Evolutionary conservation across 495 filamentous ascomycete genomes (phyloP), one percentile per base, ranked within the genome.

Genomic region (Immersiella caudata): DNA sequence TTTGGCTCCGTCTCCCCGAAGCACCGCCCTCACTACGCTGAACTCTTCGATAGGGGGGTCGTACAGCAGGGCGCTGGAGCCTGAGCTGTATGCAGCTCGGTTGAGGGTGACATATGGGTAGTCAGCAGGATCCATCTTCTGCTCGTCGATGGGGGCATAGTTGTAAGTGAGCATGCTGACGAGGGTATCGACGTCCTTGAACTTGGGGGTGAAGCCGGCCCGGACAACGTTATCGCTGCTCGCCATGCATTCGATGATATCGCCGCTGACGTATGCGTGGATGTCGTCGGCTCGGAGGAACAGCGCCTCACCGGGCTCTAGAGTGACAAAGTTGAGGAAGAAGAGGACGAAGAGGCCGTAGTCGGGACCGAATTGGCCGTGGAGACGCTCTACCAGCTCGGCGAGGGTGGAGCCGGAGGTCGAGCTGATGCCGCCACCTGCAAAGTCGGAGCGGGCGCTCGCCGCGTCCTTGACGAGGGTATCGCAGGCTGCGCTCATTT

Each of bases 241-340:
- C 1, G 95, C 95, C 95, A 99, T 99, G 83, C 95, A 98, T 80
- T 99, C 95, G 71, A 99, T 93, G 71, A 99, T 97, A 67, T 99
- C 95, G 54, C 95, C 95, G 25, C 90, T 93, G 35, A 99, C 84
- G 77, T 99, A 99, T 21, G 95, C 95, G 75, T 99, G 95, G 67
- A 97, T 97, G 71, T 97, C 95, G 72, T 99, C 93, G 18, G 95
- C 95, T 71, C 91, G 92, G 24, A 99, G 81, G 80, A 97, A 99
- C 84, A 99, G 93, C 18, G 94, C 95, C 78, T 99, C 94, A 35
- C 95, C 95, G 9, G 93, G 86, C 20, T 89, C 81, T 14, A 99
- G 82, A 73, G 79, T 76, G 61, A 79, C 73, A 62, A 72, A 79
- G 75, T 83, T 78, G 70, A 80, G 76, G 73, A 84, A 79, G 74